These are phyloP conservation scores for Diplotaxis tenuifolia DNA, from an alignment of 345 rosid species.

Conservation along the genomic window DNA sequence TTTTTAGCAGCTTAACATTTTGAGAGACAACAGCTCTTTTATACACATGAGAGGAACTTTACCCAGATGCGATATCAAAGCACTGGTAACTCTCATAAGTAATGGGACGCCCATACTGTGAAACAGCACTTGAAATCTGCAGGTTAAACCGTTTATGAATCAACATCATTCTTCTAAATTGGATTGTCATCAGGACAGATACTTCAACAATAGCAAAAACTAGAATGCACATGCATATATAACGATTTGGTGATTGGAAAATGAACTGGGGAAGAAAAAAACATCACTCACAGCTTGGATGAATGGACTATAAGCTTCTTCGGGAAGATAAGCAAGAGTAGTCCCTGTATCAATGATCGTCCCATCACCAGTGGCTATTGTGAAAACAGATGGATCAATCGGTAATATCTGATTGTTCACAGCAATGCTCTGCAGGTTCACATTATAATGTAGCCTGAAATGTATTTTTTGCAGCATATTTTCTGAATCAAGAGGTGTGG, in stretches of 20 bases:
- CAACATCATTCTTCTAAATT: background rate
- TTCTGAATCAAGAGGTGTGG: conserved; percentile 33
- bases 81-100: conserved; percentile 60
- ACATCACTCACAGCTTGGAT: conserved; percentile 64
- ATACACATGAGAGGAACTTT: conserved; percentile 27
- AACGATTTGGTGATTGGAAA: too few relatives aligned
- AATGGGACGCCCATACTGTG: conserved; percentile 54
- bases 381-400: conserved; percentile 73
- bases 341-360: conserved; percentile 97
- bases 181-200: background rate
- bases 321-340: conserved; percentile 92
- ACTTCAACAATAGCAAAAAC: background rate
- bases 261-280: background rate
- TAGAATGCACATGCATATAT: too few relatives aligned
- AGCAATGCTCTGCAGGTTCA: conserved; percentile 84
- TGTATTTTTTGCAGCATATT: conserved; percentile 29
- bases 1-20: conserved; percentile 1
- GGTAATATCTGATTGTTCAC: conserved; percentile 63
- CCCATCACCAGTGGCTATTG: conserved; percentile 71
- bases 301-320: conserved; percentile 63
- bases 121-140: conserved; percentile 64
- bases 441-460: conserved; percentile 96
- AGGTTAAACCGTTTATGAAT: conserved; percentile 17
- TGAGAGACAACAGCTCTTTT: background rate
- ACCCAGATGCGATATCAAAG: conserved; percentile 68